A percentile compares a stretch with the other conserved stretches of the same genome.
phyloP scores from a whole-genome alignment of 352 stramenopile genomes.

The Phytophthora sp. region DNA sequence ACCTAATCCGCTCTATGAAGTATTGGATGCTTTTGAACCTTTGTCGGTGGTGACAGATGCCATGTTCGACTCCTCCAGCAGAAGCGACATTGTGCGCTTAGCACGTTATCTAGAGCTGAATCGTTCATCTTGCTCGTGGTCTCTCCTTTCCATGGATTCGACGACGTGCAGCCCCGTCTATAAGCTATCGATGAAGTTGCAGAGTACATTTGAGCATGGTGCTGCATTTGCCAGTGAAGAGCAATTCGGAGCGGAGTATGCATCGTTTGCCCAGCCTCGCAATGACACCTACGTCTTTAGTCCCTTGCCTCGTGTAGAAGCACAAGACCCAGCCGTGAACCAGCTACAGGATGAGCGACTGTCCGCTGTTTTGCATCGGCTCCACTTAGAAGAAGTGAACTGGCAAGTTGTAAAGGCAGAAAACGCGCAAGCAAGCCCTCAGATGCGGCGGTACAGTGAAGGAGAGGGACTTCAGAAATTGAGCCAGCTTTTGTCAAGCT shows the following conservation, averaged over 20 bases:
- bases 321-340: conserved; percentile 14
- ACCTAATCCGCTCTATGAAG: conserved; percentile 35
- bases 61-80: conserved; percentile 36
- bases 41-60: conserved; percentile 49
- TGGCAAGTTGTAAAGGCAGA: conserved; percentile 52
- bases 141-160: conserved; percentile 67
- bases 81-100: conserved; percentile 42
- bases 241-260: conserved; percentile 46
- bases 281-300: conserved; percentile 42
- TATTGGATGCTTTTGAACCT: conserved; percentile 51
- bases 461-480: conserved; percentile 54
- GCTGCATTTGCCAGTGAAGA: conserved; percentile 44
- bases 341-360: conserved; percentile 15
- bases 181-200: conserved; percentile 41
- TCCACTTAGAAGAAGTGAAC: conserved; percentile 56
- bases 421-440: conserved; percentile 42
- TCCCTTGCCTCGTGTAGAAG: conserved; percentile 22
- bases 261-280: conserved; percentile 20
- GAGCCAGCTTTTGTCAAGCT: conserved; percentile 48
- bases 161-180: conserved; percentile 55
- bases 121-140: conserved; percentile 46
- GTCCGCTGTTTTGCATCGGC: conserved; percentile 25
- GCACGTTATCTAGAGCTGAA: conserved; percentile 42
- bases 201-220: conserved; percentile 41
- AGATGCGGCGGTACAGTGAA: conserved; percentile 56